These are phyloP conservation scores for Debaryomycetaceae sp. DNA, from an alignment of 1,139 yeast species.

Conservation along the genomic window DNA sequence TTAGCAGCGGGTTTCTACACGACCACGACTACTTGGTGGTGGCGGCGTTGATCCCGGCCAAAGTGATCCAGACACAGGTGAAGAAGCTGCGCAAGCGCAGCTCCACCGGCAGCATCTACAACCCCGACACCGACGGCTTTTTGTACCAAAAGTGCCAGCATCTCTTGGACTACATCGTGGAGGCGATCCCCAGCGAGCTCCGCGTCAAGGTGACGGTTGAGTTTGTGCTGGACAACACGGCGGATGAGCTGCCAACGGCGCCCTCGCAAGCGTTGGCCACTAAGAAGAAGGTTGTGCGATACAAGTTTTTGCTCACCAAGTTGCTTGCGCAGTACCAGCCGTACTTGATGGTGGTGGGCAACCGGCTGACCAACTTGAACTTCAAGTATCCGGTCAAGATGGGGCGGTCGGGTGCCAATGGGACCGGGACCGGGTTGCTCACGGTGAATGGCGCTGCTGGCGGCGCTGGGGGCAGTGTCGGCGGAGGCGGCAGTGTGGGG, in stretches of 20 bases:
- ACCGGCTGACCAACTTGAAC: conserved; percentile 37
- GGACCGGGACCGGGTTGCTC: conserved; percentile 3
- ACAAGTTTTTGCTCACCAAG: conserved; percentile 34
- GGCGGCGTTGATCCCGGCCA: conserved; percentile 34
- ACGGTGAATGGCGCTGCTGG: conserved; percentile 2
- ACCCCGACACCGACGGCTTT: conserved; percentile 20
- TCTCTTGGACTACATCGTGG: conserved; percentile 36
- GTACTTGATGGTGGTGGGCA: conserved; percentile 34
- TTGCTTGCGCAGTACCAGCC: conserved; percentile 42
- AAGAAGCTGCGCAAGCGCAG: conserved; percentile 10
- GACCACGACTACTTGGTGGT: conserved; percentile 39
- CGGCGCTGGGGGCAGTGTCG: conserved; percentile 1
- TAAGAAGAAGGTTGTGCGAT: conserved; percentile 17
- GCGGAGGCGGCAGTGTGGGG: conserved; percentile 2
- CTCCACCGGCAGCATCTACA: conserved; percentile 6
- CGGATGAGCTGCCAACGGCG: conserved; percentile 8
- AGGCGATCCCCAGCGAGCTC: conserved; percentile 24
- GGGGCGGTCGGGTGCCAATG: conserved; percentile 11
- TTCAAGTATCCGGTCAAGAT: conserved; percentile 39
- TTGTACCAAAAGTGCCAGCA: conserved; percentile 37
- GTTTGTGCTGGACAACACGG: conserved; percentile 33
- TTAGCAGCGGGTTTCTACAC: conserved; percentile 22
- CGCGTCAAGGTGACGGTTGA: conserved; percentile 52
- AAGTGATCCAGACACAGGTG: conserved; percentile 14
- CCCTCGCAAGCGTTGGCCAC: neutral